Base-by-base conservation (phyloP, 768 basidiomycete genomes). In the Trametes meyenii region DNA sequence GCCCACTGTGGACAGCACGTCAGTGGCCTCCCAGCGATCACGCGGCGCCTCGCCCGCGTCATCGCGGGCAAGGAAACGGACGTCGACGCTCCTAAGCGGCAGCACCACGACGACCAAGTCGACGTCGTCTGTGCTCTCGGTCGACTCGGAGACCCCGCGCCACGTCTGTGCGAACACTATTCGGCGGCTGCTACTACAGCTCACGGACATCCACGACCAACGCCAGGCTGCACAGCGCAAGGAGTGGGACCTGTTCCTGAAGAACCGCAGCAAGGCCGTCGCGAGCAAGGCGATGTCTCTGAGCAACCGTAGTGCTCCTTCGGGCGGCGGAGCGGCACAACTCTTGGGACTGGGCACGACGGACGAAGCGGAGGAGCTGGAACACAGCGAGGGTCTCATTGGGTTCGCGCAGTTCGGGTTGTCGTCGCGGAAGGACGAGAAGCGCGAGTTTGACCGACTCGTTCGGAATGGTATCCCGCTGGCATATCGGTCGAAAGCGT, bases 241-340 rank as follows among this genome's bases (percentile, higher is more conserved):
- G 62, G 92, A 90, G 57, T 98, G 97, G 96, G 94, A 96, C 62
- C 82, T 78, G 0, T 98, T 96, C 71, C 84, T 98, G 17, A 86
- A 83, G 63, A 84, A 89, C 66, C 78, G 89, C 51, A 84, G 74
- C 66, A 84, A 82, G 65, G 77, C 75, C 50, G 77, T 75, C 66
- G 63, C 74, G 50, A 58, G 50, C 29, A 61, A 74, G n/a, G 68
- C 74, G 7, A 64, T 67, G 17, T 59, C 62, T 6, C 42, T 67
- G 13, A 64, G 64, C 5, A 39, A 58, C 50, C 53, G 62, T 2
- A 50, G 64, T 14, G 44, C 67, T 2, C 43, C 58, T 21, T 64
- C 56, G n/a, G 38, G 67, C 67, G 26, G 68, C 67, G 81, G 82
- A 0, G 85, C 86, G 0, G 89, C 89, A 5, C 84, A 83, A 4